These are phyloP conservation scores for Gynandropsis gynandra DNA, from an alignment of 345 rosid genomes.

Conservation along the genomic window DNA sequence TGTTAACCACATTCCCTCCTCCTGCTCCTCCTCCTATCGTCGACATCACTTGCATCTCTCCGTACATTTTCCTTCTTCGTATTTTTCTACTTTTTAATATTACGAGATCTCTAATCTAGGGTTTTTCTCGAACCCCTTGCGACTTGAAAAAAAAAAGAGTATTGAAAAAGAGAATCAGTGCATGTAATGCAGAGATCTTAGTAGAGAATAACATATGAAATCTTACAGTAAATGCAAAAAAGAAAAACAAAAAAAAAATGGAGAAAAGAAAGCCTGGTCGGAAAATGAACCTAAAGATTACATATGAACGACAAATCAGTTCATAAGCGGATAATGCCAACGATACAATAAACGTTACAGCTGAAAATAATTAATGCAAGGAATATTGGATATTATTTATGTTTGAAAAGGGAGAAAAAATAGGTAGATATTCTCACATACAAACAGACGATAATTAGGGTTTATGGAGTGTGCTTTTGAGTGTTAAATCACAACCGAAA, in stretches of 20 bases:
- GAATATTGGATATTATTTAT: background rate
- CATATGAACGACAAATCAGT: too few relatives aligned
- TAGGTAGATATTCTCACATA: background rate
- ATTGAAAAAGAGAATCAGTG: slow-evolving; percentile 18
- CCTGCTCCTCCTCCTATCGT: slow-evolving; percentile 44
- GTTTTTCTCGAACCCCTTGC: slow-evolving; percentile 4
- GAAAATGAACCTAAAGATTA: background rate
- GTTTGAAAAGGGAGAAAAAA: background rate
- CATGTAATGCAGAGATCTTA: slow-evolving; percentile 16
- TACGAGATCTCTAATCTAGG: slow-evolving; percentile 19
- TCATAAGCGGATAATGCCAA: too few relatives aligned
- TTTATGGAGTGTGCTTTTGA: background rate
- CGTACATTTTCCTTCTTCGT: slow-evolving; percentile 37
- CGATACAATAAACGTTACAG: background rate
- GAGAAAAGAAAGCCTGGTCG: background rate
- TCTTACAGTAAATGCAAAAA: background rate
- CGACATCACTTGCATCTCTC: slow-evolving; percentile 63
- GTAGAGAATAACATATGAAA: background rate
- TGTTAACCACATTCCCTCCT: slow-evolving; percentile 37
- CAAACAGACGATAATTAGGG: background rate
- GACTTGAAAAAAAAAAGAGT: slow-evolving; percentile 3
- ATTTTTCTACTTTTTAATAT: slow-evolving; percentile 8
- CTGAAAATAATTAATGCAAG: background rate
- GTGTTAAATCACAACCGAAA: too few relatives aligned
- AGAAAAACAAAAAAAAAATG: background rate